These are phyloP conservation scores for Solanum lycopersicoides DNA, from an alignment of 257 asterid genomes.

Conservation along the genomic window DNA sequence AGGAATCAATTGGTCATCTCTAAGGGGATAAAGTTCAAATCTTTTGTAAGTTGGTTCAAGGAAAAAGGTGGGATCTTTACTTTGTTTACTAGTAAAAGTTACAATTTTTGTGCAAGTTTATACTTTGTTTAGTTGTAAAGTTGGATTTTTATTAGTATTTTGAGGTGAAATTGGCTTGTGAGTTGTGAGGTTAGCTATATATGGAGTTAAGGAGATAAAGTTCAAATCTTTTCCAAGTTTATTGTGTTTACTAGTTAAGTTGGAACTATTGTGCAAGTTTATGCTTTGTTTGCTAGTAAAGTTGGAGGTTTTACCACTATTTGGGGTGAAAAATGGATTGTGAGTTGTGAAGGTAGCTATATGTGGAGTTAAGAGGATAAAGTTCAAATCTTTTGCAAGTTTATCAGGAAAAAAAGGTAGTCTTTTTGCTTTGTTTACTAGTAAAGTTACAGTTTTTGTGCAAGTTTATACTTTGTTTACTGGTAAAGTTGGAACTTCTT, in stretches of 20 bases:
- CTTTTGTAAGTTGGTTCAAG: background rate
- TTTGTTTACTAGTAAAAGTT: background rate
- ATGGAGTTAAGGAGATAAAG: conserved; percentile 34
- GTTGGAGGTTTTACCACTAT: background rate
- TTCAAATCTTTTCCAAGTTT: background rate
- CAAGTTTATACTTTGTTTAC: background rate
- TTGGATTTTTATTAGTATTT: background rate
- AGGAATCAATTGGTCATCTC: background rate
- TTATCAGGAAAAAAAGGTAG: background rate
- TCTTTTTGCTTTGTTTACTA: background rate
- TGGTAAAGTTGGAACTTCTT: background rate
- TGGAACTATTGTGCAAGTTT: background rate
- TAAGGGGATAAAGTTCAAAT: background rate
- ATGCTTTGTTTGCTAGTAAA: background rate
- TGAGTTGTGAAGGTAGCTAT: conserved; percentile 27
- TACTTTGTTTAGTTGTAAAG: background rate
- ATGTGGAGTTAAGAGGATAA: conserved; percentile 38
- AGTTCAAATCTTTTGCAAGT: background rate
- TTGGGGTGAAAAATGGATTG: conserved; percentile 42
- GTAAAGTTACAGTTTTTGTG: background rate
- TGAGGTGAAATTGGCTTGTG: conserved; percentile 36
- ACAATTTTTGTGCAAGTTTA: background rate
- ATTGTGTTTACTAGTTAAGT: background rate
- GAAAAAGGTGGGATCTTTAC: background rate
- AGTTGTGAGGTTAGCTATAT: conserved; percentile 28